Conservation (phyloP, 805 yeast species). For the Metschnikowia arizonensis region DNA sequence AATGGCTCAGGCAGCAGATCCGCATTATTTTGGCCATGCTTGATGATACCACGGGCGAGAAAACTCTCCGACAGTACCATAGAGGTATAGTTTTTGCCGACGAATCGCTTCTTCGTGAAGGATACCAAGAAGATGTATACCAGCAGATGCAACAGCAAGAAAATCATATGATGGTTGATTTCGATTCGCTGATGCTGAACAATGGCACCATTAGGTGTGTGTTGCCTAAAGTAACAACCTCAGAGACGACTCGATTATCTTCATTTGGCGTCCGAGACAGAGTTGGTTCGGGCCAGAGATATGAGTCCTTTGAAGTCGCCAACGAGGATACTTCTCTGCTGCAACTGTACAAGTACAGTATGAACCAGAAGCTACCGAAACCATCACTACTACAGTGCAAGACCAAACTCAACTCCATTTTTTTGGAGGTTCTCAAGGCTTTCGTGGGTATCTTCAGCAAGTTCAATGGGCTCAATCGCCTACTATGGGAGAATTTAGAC, state of each 20-base stretch:
- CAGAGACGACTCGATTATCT: neutral
- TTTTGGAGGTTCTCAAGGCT: constrained; percentile 32
- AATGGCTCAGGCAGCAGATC: constrained; percentile 43
- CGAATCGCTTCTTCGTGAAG: constrained; percentile 23
- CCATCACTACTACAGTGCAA: constrained; percentile 31
- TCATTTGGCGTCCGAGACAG: neutral
- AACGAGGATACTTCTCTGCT: constrained; percentile 15
- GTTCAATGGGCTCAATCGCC: constrained; percentile 26
- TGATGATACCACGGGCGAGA: constrained; percentile 32
- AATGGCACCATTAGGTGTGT: neutral
- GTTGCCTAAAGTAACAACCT: neutral
- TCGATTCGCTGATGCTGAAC: constrained; percentile 3
- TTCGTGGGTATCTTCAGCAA: constrained; percentile 31
- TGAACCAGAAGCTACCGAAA: constrained; percentile 21
- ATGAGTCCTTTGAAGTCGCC: constrained; percentile 9
- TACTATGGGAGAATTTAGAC: constrained; percentile 28
- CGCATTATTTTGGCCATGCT: constrained; percentile 38
- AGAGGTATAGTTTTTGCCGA: constrained; percentile 34
- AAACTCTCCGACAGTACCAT: constrained; percentile 13
- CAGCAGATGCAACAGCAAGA: constrained; percentile 14
- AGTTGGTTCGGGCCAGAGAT: neutral
- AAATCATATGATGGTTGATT: constrained; percentile 1
- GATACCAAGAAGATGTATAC: constrained; percentile 27
- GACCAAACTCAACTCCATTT: constrained; percentile 31
- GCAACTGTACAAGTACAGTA: constrained; percentile 24